Conservation (phyloP, 2,329 filamentous ascomycete species). For the Colletotrichum costaricense region DNA sequence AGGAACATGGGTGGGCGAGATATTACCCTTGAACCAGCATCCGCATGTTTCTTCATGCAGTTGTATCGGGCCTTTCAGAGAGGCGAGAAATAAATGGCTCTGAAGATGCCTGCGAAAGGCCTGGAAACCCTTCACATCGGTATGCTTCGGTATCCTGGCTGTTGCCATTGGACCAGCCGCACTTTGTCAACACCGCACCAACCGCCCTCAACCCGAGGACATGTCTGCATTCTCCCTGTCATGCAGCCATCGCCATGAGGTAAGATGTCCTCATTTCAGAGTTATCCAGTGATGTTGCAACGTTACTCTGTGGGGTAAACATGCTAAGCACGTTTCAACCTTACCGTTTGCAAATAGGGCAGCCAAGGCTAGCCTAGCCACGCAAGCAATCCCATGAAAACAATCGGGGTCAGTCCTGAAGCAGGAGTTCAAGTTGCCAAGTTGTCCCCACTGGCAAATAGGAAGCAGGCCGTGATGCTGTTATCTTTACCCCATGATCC, state of each 20-base stretch:
- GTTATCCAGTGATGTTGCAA: neutral
- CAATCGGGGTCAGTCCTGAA: neutral
- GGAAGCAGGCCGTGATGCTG: neutral
- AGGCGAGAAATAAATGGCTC: neutral
- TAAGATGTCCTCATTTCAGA: neutral
- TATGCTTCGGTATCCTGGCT: neutral
- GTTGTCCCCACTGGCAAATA: neutral
- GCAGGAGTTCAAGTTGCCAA: no score
- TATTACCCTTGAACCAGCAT: rapidly evolving
- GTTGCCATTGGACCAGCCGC: neutral
- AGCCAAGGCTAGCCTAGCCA: neutral
- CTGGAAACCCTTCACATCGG: neutral
- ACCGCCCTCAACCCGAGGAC: neutral
- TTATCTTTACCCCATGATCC: neutral
- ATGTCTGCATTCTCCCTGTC: neutral
- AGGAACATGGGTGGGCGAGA: neutral
- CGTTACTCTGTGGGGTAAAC: neutral
- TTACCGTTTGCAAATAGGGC: neutral
- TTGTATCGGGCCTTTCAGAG: neutral
- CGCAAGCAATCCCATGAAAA: neutral
- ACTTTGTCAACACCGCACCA: neutral
- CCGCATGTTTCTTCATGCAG: neutral
- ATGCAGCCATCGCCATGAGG: neutral
- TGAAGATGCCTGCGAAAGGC: neutral
- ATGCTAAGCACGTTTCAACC: neutral